Evolutionary conservation across 148 eudicot species (phyloP), one percentile per base, ranked within the genome.

Genomic region (Pouteria glomerata): DNA sequence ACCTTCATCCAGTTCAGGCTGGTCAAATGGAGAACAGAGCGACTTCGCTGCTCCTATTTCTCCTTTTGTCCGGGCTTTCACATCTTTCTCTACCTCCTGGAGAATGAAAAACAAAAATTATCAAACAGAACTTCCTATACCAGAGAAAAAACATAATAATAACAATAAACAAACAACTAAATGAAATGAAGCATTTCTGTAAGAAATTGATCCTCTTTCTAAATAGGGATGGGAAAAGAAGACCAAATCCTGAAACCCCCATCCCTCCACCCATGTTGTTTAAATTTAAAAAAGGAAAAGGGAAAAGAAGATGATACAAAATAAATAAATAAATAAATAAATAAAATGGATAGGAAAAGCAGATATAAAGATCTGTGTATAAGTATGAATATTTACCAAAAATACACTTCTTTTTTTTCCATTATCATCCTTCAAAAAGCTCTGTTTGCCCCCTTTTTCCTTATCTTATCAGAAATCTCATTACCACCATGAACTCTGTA

Each of bases 31-130:
- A 47, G 99, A 78, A 63, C 99, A 96, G 4, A 96, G 80, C 15
- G 96, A 86, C 85, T 96, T 96, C 0, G 94, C 97, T 30, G 99
- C 97, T 63, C 99, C 99, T 67, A 78, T 85, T 66, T 96, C 99
- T 57, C 97, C 99, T 79, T 96, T 96, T 31, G 99, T 96, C 64
- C 96, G 80, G 52, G 89, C 69, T 79, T 96, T 96, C 44, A 96
- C 99, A 69, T 90, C 90, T 72, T 88, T 90, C 85, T 96, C 99
- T 47, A 92, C 99, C 60, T 96, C 99, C 99, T 96, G 70, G 3
- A 71, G 31, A 24, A 74, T 63, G 30, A 44, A 30, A 57, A 42
- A 70, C 31, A 74, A 55, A 64, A 58, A 15, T 35, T 19, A 18
- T 26, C 26, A 50, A 33, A 72, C 29, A 21, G 30, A 27, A 62